Conservation (phyloP, 257 asterid genomes). For the Ophiorrhiza pumila region DNA sequence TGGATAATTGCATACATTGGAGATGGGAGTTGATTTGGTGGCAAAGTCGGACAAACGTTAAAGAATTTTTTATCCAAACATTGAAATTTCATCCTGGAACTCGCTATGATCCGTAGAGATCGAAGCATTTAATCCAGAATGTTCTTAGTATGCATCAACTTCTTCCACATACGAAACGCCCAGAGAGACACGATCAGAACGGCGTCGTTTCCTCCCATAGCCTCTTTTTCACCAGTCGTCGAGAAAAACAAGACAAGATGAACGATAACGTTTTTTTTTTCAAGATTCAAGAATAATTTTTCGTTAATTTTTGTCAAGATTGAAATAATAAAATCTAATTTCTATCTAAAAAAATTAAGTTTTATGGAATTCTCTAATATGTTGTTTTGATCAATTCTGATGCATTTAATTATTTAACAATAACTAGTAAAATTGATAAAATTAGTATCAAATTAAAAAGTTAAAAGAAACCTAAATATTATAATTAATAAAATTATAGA, state of each 20-base stretch:
- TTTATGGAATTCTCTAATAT: too few relatives aligned
- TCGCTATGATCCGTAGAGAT: constrained; percentile 5
- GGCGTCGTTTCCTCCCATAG: background rate
- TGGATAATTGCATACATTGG: constrained; percentile 32
- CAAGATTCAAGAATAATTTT: too few relatives aligned
- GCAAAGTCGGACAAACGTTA: constrained; percentile 37
- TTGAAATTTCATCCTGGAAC: constrained; percentile 44
- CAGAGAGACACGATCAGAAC: background rate
- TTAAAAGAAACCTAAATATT: too few relatives aligned
- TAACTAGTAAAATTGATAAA: too few relatives aligned
- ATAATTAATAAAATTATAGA: too few relatives aligned
- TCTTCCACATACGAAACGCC: background rate
- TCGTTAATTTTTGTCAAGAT: too few relatives aligned
- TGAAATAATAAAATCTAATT: too few relatives aligned
- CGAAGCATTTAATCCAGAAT: constrained; percentile 1
- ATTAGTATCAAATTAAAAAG: too few relatives aligned
- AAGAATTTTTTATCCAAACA: constrained; percentile 35
- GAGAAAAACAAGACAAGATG: background rate
- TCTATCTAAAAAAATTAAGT: too few relatives aligned
- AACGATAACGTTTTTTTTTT: too few relatives aligned
- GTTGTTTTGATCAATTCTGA: too few relatives aligned
- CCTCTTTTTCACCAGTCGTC: background rate
- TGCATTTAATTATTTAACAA: too few relatives aligned
- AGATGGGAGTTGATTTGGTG: constrained; percentile 52
- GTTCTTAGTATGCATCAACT: background rate